Evolutionary conservation across 768 basidiomycete species (phyloP), one percentile per base, ranked within the genome.

Genomic region (Cyclocybe aegerita): DNA sequence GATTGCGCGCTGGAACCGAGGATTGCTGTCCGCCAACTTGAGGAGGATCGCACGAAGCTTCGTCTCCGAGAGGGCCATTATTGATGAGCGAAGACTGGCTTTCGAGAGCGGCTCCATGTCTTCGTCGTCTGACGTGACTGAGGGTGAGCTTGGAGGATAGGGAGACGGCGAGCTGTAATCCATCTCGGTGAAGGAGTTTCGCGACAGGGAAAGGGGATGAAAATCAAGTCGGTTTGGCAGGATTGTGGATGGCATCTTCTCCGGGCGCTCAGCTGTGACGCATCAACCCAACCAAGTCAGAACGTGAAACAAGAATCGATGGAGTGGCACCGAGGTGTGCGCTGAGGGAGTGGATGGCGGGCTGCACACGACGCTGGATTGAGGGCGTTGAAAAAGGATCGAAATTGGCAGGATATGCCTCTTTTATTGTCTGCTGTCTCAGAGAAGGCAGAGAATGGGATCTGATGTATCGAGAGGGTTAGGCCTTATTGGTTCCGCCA

Each of bases 1-100:
- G 31, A 79, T 61, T 2, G 71, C 73, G 15, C 66, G 67, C 44
- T 70, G 67, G 48, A 78, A 69, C 11, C 58, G 62, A 0, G 70
- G 66, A 49, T 65, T 65, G 17, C 56, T 60, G 16, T 65, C 64
- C 1, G 71, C 70, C 4, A 79, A 63, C 44, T 67, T 71, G 37
- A 69, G 58, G 49, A 78, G 53, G 42, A 74, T 62, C 15, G 68
- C 65, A 29, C 75, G 73, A 5, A 80, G 68, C 47, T 63, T 69
- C 9, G 58, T 45, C 39, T 75, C 73, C 0, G 74, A 61, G 7
- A 69, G 56, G 23, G 67, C 60, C 12, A 70, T 65, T 43, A 80
- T 69, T 4, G 72, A 71, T 4, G 63, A 56, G 34, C 62, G 66
- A 29, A 76, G 61, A 39, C 58, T 36, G 23, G 56, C 4, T 43